These are phyloP conservation scores for Boletus huronensis DNA, from an alignment of 768 basidiomycete species.

Conservation along the genomic window DNA sequence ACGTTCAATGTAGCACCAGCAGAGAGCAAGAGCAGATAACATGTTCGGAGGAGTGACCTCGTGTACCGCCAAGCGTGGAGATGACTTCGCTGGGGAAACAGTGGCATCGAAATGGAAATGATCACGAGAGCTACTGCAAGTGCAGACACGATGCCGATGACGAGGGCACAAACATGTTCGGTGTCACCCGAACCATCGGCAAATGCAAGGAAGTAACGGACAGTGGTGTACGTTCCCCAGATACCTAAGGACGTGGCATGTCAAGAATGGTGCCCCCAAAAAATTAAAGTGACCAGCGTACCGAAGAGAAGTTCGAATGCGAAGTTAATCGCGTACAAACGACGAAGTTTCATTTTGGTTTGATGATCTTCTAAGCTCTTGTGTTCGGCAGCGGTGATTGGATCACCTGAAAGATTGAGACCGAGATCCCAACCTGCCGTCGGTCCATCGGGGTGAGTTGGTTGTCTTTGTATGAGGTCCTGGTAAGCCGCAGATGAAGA, in stretches of 20 bases:
- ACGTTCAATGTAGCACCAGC: slow-evolving; percentile 55
- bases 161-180: slow-evolving; percentile 35
- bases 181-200: slow-evolving; percentile 41
- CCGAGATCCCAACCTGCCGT: slow-evolving; percentile 29
- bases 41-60: slow-evolving; percentile 34
- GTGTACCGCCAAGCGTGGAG: slow-evolving; percentile 8
- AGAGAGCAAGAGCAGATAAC: slow-evolving; percentile 47
- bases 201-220: slow-evolving; percentile 66
- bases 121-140: slow-evolving; percentile 25
- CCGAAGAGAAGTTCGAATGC: slow-evolving; percentile 36
- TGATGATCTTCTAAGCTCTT: slow-evolving; percentile 27
- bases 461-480: slow-evolving; percentile 37
- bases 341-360: slow-evolving; percentile 33
- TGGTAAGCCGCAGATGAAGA: slow-evolving; percentile 31
- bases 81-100: slow-evolving; percentile 28
- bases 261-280: slow-evolving; percentile 1
- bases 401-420: slow-evolving; percentile 32
- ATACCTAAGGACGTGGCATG: slow-evolving; percentile 33
- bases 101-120: slow-evolving; percentile 40
- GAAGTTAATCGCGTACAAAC: slow-evolving; percentile 29
- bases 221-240: slow-evolving; percentile 60
- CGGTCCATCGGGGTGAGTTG: slow-evolving; percentile 42
- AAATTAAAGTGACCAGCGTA: slow-evolving; percentile 17
- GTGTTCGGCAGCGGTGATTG: slow-evolving; percentile 29
- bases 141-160: slow-evolving; percentile 23